Evolutionary conservation across 352 stramenopile species (phyloP), one percentile per base, ranked within the genome.

Genomic region (Phytophthora constricta): DNA sequence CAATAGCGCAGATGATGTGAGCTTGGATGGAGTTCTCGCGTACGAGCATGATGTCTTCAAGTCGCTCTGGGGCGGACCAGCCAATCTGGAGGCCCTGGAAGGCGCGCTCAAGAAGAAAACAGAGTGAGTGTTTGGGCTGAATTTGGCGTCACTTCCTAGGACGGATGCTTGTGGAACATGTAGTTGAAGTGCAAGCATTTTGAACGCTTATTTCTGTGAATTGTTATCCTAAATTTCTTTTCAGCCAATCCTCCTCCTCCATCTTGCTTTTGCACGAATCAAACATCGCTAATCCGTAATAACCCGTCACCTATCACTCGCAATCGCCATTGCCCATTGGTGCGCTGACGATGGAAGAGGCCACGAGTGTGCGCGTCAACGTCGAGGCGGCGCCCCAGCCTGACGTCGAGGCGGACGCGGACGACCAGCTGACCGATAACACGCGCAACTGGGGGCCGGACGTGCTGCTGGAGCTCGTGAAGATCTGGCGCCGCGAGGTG

Each of bases 1-100:
- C 46, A 84, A 82, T 17, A 86, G 79, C 19, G 79, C 82, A 2
- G 82, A 93, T 52, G 84, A 92, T 51, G 76, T 90, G n/a, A 82
- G 67, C 42, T 51, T 91, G 8, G 73, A 88, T 23, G 74, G 82
- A 20, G 68, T 90, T 43, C 70, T 88, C 13, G 72, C 75, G 33
- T 81, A 77, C 43, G 85, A 93, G 55, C 82, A 87, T 33, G 56
- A 62, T 16, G 74, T 90, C 4, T 93, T 93, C 65, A 76, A 68
- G 46, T 74, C 75, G 26, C 68, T 93, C 22, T 93, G 85, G 85
- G 85, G 82, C 28, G 85, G 85, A 5, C 85, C 85, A 26, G 77
- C 81, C 16, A 93, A 93, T 63, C 56, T 91, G 16, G 70, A 77
- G 20, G 85, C 82, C 7, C 58, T 93, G 9, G 74, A 86, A 28